A percentile compares a stretch with the other conserved stretches of the same genome.
Conservation (phyloP, 106 monocot genomes). For the Narthecium ossifragum region DNA sequence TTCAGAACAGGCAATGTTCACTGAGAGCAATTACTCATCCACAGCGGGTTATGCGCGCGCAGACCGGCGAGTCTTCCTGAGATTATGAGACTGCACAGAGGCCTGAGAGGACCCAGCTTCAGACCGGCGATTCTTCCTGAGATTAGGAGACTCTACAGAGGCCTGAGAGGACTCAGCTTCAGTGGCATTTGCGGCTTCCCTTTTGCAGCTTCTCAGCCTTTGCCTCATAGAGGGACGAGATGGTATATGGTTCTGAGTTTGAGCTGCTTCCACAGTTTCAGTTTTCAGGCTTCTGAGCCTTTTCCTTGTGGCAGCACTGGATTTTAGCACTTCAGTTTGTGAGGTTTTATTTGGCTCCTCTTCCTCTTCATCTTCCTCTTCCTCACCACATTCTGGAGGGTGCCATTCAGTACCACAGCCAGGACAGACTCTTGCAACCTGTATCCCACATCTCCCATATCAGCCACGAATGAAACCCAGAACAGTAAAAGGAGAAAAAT, state of each 20-base stretch:
- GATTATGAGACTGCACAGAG: background rate
- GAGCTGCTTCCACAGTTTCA: slow-evolving; percentile 12
- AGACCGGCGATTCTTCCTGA: background rate
- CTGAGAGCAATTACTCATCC: no score
- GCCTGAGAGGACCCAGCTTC: slow-evolving; percentile 5
- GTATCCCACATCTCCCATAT: background rate
- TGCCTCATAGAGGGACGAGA: background rate
- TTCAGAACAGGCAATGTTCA: no score
- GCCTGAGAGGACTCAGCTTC: slow-evolving; percentile 6
- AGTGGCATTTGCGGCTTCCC: slow-evolving; percentile 12
- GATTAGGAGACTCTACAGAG: background rate
- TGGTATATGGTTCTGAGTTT: slow-evolving; percentile 1
- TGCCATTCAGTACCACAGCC: slow-evolving; percentile 59
- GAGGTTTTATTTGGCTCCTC: slow-evolving; percentile 4
- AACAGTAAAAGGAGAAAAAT: no score
- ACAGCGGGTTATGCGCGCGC: no score
- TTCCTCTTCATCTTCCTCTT: slow-evolving; percentile 21
- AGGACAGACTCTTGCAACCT: slow-evolving; percentile 68
- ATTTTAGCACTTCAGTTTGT: background rate
- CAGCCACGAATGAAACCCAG: no score
- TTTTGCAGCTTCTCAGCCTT: slow-evolving; percentile 12
- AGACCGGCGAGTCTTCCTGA: background rate
- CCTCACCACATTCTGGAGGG: slow-evolving; percentile 17
- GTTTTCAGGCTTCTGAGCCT: slow-evolving; percentile 10
- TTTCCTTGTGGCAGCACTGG: background rate